Conservation (phyloP, 2,329 filamentous ascomycete species). For the Aureobasidium sp. region DNA sequence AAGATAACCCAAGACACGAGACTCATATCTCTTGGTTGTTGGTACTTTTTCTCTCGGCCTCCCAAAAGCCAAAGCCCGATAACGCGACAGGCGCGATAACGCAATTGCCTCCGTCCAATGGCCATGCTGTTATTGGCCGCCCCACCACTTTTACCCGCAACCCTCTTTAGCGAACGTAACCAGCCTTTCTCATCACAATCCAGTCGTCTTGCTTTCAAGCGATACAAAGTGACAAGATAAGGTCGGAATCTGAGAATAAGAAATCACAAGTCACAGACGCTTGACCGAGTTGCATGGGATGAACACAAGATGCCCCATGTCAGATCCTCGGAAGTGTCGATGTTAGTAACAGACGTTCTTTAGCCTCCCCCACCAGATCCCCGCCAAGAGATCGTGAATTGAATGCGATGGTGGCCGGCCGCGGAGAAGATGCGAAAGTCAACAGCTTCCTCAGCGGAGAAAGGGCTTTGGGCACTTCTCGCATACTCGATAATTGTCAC, state of each 20-base stretch:
- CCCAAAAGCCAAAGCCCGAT: neutral
- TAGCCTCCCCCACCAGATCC: neutral
- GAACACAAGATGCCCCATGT: no score
- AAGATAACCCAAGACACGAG: neutral
- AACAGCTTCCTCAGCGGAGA: neutral
- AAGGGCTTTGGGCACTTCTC: neutral
- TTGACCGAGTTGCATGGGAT: no score
- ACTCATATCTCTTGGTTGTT: neutral
- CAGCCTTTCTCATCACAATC: neutral
- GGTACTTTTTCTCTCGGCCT: constrained; percentile 1
- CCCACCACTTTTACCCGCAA: neutral
- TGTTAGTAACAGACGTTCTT: neutral
- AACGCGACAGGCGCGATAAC: constrained; percentile 4
- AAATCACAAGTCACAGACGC: no score
- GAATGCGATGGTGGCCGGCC: neutral
- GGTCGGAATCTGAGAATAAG: neutral
- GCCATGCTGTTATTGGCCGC: neutral
- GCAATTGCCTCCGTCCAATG: constrained; percentile 9
- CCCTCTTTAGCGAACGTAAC: neutral
- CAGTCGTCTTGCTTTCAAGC: neutral
- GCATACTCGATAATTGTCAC: neutral
- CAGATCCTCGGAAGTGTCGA: no score
- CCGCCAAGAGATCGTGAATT: neutral
- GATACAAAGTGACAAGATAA: neutral
- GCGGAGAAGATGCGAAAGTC: neutral